These are phyloP conservation scores for Canavalia gladiata DNA, from an alignment of 306 rosid species.

Conservation along the genomic window DNA sequence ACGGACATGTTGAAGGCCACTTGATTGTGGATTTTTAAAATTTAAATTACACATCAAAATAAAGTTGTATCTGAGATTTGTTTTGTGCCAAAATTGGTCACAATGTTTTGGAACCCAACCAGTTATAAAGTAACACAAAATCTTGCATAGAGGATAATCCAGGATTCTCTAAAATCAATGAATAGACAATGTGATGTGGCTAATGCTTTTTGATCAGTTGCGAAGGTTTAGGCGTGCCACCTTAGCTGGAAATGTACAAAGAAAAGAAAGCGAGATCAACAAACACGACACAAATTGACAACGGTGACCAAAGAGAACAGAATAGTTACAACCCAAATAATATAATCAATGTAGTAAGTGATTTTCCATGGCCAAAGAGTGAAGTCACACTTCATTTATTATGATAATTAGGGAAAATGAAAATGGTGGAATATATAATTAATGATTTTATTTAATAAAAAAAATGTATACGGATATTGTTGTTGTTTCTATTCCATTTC, in stretches of 20 bases:
- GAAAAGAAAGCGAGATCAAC: slow-evolving; percentile 3
- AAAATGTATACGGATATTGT: too few species aligned
- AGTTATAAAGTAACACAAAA: neutral
- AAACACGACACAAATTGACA: neutral
- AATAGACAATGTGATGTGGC: neutral
- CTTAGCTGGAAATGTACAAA: neutral
- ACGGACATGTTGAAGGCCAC: neutral
- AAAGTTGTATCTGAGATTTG: neutral
- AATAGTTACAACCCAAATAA: neutral
- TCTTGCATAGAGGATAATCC: neutral
- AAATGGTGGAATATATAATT: too few species aligned
- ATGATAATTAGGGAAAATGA: too few species aligned
- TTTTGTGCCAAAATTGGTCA: neutral
- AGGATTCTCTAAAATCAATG: neutral
- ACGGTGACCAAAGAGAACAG: neutral
- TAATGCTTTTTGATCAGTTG: neutral
- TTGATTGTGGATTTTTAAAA: neutral
- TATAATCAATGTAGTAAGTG: neutral
- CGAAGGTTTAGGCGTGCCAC: neutral
- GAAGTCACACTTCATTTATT: too few species aligned
- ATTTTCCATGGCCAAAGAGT: too few species aligned
- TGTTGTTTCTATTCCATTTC: too few species aligned
- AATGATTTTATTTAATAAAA: too few species aligned
- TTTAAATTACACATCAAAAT: neutral
- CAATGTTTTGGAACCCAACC: neutral